Evolutionary conservation across 495 filamentous ascomycete species (phyloP).

Genomic region (Lepraria neglecta): DNA sequence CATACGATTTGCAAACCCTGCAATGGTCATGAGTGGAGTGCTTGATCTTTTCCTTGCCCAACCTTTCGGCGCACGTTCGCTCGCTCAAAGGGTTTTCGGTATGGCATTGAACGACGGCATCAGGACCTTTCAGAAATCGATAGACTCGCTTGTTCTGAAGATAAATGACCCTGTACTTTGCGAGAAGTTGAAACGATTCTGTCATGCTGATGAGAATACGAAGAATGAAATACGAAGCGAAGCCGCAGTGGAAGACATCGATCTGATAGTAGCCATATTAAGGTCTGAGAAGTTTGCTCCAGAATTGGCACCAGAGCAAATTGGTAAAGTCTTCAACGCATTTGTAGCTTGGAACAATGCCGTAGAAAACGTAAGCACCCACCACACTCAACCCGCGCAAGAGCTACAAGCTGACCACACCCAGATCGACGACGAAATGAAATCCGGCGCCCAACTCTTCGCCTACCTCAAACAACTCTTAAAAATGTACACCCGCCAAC

Average conservation of each 20-base stretch:
- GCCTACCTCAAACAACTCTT: slow-evolving; percentile 90
- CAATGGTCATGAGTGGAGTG: slow-evolving; percentile 87
- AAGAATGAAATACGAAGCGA: slow-evolving; percentile 71
- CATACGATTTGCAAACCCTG: slow-evolving; percentile 91
- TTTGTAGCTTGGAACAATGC: slow-evolving; percentile 96
- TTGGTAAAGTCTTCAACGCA: slow-evolving; percentile 80
- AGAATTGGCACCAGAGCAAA: slow-evolving; percentile 62
- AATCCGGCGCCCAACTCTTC: slow-evolving; percentile 81
- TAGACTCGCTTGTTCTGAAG: slow-evolving; percentile 66
- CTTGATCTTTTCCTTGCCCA: slow-evolving; percentile 93
- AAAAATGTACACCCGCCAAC: slow-evolving; percentile 82
- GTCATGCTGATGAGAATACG: slow-evolving; percentile 60
- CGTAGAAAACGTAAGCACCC: slow-evolving; percentile 65
- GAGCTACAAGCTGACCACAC: slow-evolving; percentile 21
- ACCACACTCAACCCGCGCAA: slow-evolving; percentile 4
- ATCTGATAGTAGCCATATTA: slow-evolving; percentile 78
- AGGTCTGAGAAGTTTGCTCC: slow-evolving; percentile 65
- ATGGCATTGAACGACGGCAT: slow-evolving; percentile 90
- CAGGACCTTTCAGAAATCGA: slow-evolving; percentile 70
- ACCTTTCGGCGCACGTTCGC: slow-evolving; percentile 79
- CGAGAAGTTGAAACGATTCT: slow-evolving; percentile 73
- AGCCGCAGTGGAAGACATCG: slow-evolving; percentile 61
- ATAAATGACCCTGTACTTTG: slow-evolving; percentile 75
- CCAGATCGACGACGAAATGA: slow-evolving; percentile 69
- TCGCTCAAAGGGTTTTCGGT: slow-evolving; percentile 88